Conservation (phyloP, 2,329 filamentous ascomycete species). For the Phoma sp. region DNA sequence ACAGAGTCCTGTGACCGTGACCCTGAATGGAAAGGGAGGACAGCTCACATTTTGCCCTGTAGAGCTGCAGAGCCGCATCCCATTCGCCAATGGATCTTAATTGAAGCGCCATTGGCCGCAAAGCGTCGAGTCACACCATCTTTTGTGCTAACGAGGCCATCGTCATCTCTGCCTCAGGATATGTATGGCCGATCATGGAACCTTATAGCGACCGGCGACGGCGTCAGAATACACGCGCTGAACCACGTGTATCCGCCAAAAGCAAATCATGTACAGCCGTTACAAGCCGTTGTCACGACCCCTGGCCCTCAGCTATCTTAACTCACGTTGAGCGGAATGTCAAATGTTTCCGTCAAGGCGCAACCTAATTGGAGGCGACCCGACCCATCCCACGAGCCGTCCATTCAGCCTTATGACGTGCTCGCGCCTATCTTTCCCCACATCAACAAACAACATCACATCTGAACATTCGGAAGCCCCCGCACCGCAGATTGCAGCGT, state of each 20-base stretch:
- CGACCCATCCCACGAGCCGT: constrained; percentile 3
- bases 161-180: constrained; percentile 4
- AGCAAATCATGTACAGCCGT: constrained; percentile 5
- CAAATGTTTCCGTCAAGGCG: background rate
- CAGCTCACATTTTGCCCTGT: background rate
- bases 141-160: background rate
- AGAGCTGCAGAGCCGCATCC: background rate
- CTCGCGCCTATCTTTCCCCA: background rate
- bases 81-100: constrained; percentile 1
- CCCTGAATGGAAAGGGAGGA: background rate
- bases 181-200: constrained; percentile 6
- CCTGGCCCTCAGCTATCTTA: background rate
- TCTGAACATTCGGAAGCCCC: background rate
- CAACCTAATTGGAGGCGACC: constrained; percentile 6
- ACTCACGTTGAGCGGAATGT: background rate
- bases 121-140: background rate
- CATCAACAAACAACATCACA: constrained; percentile 1
- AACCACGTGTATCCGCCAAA: constrained; percentile 5
- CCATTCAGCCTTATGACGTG: constrained; percentile 8
- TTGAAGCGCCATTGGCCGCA: background rate
- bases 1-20: constrained; percentile 5
- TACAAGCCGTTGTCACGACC: background rate
- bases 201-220: constrained; percentile 11
- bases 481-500: background rate
- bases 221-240: background rate